Base-by-base conservation (phyloP, 108 stramenopile species). In the Nitzschia sp. region DNA sequence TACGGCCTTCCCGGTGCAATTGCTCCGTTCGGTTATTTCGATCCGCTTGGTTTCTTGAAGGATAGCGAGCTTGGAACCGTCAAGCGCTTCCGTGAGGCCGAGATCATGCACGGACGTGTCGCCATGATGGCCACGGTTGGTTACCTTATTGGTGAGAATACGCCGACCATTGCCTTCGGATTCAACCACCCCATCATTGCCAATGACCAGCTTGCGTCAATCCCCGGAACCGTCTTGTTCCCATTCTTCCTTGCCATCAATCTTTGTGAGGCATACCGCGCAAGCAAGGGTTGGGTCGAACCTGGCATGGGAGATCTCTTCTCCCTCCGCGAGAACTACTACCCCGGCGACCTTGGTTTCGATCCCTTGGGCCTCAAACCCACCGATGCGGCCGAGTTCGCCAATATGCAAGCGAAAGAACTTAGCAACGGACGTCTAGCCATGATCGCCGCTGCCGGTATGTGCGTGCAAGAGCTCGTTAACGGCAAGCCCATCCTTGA, bases 361-460 rank as follows among this genome's bases (percentile, higher is more conserved):
- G 89, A 90, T 58, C 89, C 89, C 8, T 81, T 88, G 31, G 87
- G 87, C 62, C 62, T 90, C 35, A 79, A 72, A 53, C 89, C 89
- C 8, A 47, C 54, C 31, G 74, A 80, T 64, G 55, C 85, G 9
- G 73, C 70, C 50, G 87, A 76, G 26, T 72, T 85, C 50, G 45
- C 34, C 19, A 55, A 59, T 44, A 87, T 91, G 76, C 77, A 74
- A 45, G 87, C 85, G 28, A 91, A 91, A 82, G 89, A 91, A 77
- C 83, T 91, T 21, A 83, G 86, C 75, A 85, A 91, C 53, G 87
- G 89, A 27, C 85, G 88, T 58, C 71, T 91, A 54, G 90, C 90
- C 23, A 84, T 85, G 86, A 47, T 87, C 45, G 86, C 81, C 50
- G 65, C 86, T 50, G 75, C 86, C 31, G 94, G 94, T 54, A 81